Conservation (phyloP, 2,329 filamentous ascomycete species). For the Ramularia collo-cygni region DNA sequence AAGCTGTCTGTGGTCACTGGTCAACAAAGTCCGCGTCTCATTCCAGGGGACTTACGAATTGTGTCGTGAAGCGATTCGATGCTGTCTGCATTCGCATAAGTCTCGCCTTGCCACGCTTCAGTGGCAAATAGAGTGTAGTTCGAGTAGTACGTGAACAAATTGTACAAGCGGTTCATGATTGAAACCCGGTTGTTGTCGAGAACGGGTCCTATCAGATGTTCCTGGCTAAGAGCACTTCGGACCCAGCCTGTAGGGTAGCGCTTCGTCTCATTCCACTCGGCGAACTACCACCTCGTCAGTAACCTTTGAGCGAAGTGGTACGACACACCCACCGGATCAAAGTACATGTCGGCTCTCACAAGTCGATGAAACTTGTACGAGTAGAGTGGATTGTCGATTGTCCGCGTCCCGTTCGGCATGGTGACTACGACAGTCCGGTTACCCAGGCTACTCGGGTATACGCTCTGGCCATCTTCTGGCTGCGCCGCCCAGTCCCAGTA, state of each 20-base stretch:
- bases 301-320: background rate
- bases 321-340: conserved; percentile 50
- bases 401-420: conserved; percentile 27
- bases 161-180: conserved; percentile 57
- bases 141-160: conserved; percentile 59
- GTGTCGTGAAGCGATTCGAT: conserved; percentile 43
- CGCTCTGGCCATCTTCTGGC: conserved; percentile 28
- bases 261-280: conserved; percentile 54
- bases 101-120: conserved; percentile 51
- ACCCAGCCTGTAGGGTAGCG: conserved; percentile 45
- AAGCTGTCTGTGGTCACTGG: conserved; percentile 31
- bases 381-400: conserved; percentile 30
- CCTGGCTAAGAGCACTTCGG: conserved; percentile 49
- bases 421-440: conserved; percentile 33
- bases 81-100: conserved; percentile 50
- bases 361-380: conserved; percentile 43
- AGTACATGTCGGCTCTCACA: conserved; percentile 51
- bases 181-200: conserved; percentile 48
- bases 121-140: conserved; percentile 65
- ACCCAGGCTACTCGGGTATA: conserved; percentile 35
- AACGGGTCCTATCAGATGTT: conserved; percentile 47
- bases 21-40: too few relatives aligned
- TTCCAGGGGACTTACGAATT: conserved; percentile 30
- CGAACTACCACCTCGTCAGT: conserved; percentile 40
- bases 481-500: conserved; percentile 45